Conservation (phyloP, 2,329 filamentous ascomycete genomes). For the Penicillium sp. region DNA sequence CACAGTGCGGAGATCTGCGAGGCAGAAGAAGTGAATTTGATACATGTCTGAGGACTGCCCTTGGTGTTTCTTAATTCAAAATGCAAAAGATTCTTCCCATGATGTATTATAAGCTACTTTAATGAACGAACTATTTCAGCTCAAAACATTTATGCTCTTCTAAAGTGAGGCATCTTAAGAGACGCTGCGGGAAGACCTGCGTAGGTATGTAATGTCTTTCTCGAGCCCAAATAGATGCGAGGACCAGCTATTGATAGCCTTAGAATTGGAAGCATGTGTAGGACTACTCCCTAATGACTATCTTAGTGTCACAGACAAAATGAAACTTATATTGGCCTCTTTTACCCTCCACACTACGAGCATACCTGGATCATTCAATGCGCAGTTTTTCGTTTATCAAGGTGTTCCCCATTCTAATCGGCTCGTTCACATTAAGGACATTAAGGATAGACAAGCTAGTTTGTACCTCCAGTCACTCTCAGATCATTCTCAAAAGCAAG, state of each 20-base stretch:
- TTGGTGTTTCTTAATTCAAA: background rate
- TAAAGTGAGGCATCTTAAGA: too few relatives aligned
- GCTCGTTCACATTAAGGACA: background rate
- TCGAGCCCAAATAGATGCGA: too few relatives aligned
- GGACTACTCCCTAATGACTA: too few relatives aligned
- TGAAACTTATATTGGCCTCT: too few relatives aligned
- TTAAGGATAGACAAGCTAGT: background rate
- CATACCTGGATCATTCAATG: too few relatives aligned
- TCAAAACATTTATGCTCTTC: too few relatives aligned
- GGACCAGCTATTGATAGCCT: too few relatives aligned
- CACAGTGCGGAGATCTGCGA: slow-evolving; percentile 32
- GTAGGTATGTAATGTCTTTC: background rate
- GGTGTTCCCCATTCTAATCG: background rate
- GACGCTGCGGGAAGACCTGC: background rate
- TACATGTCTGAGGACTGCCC: background rate
- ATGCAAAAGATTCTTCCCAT: background rate
- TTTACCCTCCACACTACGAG: too few relatives aligned
- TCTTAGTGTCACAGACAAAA: too few relatives aligned
- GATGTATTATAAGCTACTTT: slow-evolving; percentile 19
- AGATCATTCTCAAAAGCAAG: background rate
- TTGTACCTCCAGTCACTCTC: background rate
- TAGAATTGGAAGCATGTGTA: too few relatives aligned
- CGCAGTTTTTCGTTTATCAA: background rate
- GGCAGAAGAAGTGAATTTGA: slow-evolving; percentile 30
- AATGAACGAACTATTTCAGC: slow-evolving; percentile 4